These are phyloP conservation scores for Melastoma malabathricum DNA, from an alignment of 345 rosid genomes.

Conservation along the genomic window DNA sequence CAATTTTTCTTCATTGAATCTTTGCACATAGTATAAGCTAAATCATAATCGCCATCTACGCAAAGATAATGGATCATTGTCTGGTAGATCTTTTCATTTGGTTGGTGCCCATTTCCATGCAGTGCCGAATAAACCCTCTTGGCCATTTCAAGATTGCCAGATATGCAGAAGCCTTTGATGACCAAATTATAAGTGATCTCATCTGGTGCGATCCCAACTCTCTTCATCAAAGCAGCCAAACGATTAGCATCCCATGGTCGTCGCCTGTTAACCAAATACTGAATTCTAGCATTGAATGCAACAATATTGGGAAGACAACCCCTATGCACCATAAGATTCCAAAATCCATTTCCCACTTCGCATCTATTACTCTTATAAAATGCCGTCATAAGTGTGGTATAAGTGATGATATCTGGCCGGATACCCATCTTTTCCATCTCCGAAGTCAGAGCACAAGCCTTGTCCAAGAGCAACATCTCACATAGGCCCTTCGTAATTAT, in stretches of 20 bases:
- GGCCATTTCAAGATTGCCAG: constrained; percentile 69
- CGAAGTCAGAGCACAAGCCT: constrained; percentile 38
- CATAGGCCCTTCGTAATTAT: constrained; percentile 45
- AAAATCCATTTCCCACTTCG: constrained; percentile 57
- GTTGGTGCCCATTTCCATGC: constrained; percentile 31
- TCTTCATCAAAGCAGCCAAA: constrained; percentile 48
- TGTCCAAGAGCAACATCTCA: constrained; percentile 40
- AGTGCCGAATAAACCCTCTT: constrained; percentile 54
- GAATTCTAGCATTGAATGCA: constrained; percentile 67
- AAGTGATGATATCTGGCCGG: constrained; percentile 60
- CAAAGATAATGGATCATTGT: constrained; percentile 76
- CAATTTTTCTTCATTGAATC: constrained; percentile 55
- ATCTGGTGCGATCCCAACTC: constrained; percentile 41
- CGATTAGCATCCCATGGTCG: constrained; percentile 64
- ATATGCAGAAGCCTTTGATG: constrained; percentile 58
- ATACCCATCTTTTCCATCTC: constrained; percentile 47
- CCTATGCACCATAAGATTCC: constrained; percentile 71
- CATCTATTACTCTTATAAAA: constrained; percentile 37
- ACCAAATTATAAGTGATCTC: constrained; percentile 64
- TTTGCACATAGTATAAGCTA: constrained; percentile 61
- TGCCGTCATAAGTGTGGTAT: constrained; percentile 59
- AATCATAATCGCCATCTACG: constrained; percentile 38
- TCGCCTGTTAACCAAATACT: constrained; percentile 21
- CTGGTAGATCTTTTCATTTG: constrained; percentile 58
- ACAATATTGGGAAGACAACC: constrained; percentile 65